Evolutionary conservation across 805 yeast species (phyloP), one percentile per base, ranked within the genome.

Genomic region (Millerago galiae): DNA sequence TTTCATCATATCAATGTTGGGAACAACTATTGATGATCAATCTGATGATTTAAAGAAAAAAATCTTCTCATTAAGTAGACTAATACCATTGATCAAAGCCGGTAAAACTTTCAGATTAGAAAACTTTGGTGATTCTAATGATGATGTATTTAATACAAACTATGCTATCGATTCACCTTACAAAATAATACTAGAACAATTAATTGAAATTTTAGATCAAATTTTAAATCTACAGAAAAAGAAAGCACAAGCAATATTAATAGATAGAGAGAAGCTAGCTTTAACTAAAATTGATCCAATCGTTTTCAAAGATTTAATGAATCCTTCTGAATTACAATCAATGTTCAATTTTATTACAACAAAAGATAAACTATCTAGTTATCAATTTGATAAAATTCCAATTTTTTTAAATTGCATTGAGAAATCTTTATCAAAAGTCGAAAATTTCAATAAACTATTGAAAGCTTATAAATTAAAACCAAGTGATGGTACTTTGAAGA

Each of bases 301-400:
- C 2, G 15, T 52, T 1, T 51, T 68, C 6, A 58, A 53, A 27
- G 70, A 67, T 40, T 39, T 68, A 0, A 14, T 64, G 4, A 51
- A 53, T 14, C 66, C 70, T 0, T 8, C 40, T 3, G 72, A 67
- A 35, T 41, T 60, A n/a, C 63, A 63, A 37, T 50, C 59, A 13
- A 57, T 68, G 8, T 66, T 65, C 8, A 47, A 63, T 32, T 60
- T 63, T n/a, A 58, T 56, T 16, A 42, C 43, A 9, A 52, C 52
- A 9, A 48, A 42, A 28, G 60, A 60, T 26, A 59, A 64, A 6
- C 36, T 59, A 0, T 37, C 42, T 1, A 39, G 46, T 2, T 50
- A 60, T 4, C 59, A 61, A 26, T 53, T 55, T 14, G 64, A 61
- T 38, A 57, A 59, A 5, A 41, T 58, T 16, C 50, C 55, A 3